These are phyloP conservation scores for Rhynchospora tenuis DNA, from an alignment of 176 grass and related monocot genomes.

Conservation along the genomic window DNA sequence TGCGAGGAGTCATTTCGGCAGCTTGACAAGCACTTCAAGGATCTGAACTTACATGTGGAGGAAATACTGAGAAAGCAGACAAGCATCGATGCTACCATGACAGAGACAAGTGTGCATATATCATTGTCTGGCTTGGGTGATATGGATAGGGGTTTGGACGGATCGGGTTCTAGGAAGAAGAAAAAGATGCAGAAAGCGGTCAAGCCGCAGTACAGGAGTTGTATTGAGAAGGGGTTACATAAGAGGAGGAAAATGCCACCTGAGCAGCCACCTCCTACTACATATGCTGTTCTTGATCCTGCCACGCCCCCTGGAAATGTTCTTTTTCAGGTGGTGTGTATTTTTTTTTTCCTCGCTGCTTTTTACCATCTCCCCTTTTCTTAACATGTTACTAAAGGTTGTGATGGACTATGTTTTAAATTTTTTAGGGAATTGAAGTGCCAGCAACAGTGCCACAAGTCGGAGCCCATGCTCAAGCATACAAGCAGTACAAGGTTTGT, in stretches of 20 bases:
- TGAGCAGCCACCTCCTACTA: slow-evolving; percentile 25
- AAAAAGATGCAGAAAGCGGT: slow-evolving; percentile 28
- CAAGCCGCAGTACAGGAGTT: slow-evolving; percentile 32
- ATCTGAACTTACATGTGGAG: slow-evolving; percentile 45
- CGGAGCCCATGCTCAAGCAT: slow-evolving; percentile 28
- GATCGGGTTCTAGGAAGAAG: slow-evolving; percentile 16
- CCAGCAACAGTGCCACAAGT: slow-evolving; percentile 17
- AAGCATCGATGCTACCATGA: slow-evolving; percentile 27
- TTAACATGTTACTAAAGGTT: slow-evolving; percentile 7
- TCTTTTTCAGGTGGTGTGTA: slow-evolving; percentile 40
- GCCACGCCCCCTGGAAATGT: slow-evolving; percentile 33
- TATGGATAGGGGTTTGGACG: slow-evolving; percentile 26
- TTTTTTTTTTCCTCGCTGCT: background rate
- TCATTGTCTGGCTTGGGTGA: slow-evolving; percentile 38
- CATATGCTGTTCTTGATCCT: slow-evolving; percentile 32
- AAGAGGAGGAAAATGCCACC: slow-evolving; percentile 31
- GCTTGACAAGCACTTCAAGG: slow-evolving; percentile 40
- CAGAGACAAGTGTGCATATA: slow-evolving; percentile 32
- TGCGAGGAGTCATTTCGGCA: slow-evolving; percentile 46
- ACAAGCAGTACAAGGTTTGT: slow-evolving; percentile 37
- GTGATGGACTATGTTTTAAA: background rate
- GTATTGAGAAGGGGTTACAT: slow-evolving; percentile 32
- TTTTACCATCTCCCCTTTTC: slow-evolving; percentile 1
- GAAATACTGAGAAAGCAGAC: slow-evolving; percentile 51
- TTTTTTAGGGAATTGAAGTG: slow-evolving; percentile 18